phyloP scores from a whole-genome alignment of 768 basidiomycete genomes.

The Clitopilus passeckerianus region DNA sequence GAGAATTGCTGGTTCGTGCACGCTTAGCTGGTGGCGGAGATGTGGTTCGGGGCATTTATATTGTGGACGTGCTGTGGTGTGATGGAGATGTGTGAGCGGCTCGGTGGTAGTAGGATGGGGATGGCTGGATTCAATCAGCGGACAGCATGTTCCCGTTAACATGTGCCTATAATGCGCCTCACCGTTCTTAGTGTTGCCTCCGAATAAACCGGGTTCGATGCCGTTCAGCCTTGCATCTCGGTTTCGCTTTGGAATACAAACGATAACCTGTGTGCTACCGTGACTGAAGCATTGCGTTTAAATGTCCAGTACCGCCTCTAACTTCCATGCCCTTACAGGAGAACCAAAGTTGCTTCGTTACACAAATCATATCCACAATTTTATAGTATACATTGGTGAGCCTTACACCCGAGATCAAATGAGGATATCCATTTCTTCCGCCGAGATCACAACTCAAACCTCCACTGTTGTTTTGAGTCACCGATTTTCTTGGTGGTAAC shows the following conservation, averaged over 20 bases:
- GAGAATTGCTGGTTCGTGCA: constrained; percentile 18
- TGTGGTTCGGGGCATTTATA: constrained; percentile 16
- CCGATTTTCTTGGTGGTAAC: neutral
- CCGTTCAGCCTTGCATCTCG: no score
- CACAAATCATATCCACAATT: no score
- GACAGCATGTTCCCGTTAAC: neutral
- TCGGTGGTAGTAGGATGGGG: neutral
- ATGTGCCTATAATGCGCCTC: neutral
- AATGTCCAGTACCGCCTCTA: no score
- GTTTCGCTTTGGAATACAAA: no score
- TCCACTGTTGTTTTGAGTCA: neutral
- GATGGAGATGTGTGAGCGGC: neutral
- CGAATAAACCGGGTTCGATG: neutral
- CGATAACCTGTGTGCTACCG: no score
- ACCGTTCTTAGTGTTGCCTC: neutral
- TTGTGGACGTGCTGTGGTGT: neutral
- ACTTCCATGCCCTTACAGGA: no score
- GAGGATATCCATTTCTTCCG: no score
- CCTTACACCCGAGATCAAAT: no score
- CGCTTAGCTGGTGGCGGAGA: constrained; percentile 27
- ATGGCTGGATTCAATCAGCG: neutral
- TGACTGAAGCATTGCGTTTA: no score
- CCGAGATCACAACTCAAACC: neutral
- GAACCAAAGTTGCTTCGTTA: no score
- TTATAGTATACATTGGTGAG: no score